These are phyloP conservation scores for Neonectria punicea DNA, from an alignment of 2,329 filamentous ascomycete genomes.

Conservation along the genomic window DNA sequence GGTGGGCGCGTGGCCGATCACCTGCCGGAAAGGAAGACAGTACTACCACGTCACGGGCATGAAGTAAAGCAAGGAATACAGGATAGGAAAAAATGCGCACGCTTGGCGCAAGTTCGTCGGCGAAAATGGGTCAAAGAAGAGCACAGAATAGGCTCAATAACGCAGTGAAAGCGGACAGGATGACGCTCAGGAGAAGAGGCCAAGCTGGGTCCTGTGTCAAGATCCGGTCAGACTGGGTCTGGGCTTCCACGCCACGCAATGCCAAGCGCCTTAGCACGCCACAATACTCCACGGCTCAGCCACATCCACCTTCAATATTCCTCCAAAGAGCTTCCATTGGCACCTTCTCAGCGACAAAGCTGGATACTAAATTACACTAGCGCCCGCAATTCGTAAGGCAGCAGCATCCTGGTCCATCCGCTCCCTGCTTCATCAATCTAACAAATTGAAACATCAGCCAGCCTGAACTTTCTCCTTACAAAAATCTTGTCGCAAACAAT, in stretches of 20 bases:
- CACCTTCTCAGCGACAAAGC: too few species aligned
- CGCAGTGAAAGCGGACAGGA: constrained; percentile 15
- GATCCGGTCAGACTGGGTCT: background rate
- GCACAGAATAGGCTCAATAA: constrained; percentile 7
- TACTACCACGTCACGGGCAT: constrained; percentile 26
- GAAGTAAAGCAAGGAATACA: constrained; percentile 24
- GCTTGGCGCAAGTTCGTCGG: constrained; percentile 21
- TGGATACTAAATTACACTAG: background rate
- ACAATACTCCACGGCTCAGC: background rate
- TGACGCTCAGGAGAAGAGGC: constrained; percentile 15
- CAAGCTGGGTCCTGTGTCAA: background rate
- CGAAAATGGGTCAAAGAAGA: constrained; percentile 1
- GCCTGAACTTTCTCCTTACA: background rate
- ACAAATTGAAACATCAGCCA: background rate
- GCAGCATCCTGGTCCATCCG: background rate
- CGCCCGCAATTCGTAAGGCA: background rate
- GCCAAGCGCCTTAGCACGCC: constrained; percentile 7
- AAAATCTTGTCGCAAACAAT: background rate
- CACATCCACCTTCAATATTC: background rate
- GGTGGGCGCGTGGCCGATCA: constrained; percentile 30
- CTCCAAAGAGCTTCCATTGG: too few species aligned
- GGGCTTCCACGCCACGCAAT: background rate
- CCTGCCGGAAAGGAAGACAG: constrained; percentile 15
- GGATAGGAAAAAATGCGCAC: constrained; percentile 18
- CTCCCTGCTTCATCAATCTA: background rate